phyloP scores from a whole-genome alignment of 2,329 filamentous ascomycete species.

The Colletotrichum simmondsii region DNA sequence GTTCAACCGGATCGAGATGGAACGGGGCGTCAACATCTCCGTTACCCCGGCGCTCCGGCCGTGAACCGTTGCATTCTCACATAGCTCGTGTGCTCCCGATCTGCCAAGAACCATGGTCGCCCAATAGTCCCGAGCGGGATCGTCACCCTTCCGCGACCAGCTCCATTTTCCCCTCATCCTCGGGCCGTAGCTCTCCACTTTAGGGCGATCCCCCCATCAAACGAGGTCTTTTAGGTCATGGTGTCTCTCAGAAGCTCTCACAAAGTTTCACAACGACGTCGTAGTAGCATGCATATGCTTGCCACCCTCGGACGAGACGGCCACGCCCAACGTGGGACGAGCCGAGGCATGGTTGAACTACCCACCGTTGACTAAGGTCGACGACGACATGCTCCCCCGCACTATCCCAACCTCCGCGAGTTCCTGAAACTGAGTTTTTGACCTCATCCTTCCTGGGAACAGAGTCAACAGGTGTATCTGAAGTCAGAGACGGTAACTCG shows the following conservation, averaged over 20 bases:
- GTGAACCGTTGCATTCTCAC: background rate
- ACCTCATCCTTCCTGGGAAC: background rate
- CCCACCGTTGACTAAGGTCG: background rate
- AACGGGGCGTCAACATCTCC: background rate
- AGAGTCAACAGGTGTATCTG: background rate
- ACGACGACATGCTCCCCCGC: background rate
- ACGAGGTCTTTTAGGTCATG: background rate
- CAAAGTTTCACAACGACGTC: background rate
- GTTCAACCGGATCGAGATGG: background rate
- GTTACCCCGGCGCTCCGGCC: background rate
- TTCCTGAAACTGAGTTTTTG: background rate
- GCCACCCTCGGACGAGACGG: background rate
- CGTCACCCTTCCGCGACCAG: background rate
- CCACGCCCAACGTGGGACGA: background rate
- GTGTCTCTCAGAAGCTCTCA: background rate
- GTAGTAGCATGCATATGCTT: background rate
- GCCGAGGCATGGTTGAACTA: background rate
- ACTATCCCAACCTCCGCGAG: background rate
- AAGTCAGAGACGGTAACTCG: background rate
- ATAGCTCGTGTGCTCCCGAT: background rate
- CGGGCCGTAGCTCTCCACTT: background rate
- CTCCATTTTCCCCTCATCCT: background rate
- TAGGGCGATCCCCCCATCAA: background rate
- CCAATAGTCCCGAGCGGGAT: background rate
- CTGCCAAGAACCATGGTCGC: background rate